These are phyloP conservation scores for Lactifluus hygrophoroides DNA, from an alignment of 768 basidiomycete species.

Conservation along the genomic window DNA sequence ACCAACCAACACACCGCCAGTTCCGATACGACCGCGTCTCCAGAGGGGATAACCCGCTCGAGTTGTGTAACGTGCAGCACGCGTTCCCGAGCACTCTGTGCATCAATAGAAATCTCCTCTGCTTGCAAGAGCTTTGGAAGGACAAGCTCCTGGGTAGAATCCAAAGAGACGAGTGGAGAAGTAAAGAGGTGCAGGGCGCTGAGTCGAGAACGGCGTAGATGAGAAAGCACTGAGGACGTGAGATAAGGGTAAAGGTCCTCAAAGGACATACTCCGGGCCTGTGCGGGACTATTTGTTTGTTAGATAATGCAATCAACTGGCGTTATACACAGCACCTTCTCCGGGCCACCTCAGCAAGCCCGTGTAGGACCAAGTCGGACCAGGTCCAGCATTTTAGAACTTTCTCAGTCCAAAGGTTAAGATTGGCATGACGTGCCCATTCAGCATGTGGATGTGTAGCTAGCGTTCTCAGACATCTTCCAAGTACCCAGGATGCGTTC, in stretches of 20 bases:
- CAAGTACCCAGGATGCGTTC: constrained; percentile 48
- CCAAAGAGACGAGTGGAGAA: constrained; percentile 39
- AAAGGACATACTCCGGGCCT: constrained; percentile 25
- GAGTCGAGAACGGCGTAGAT: constrained; percentile 58
- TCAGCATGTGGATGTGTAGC: constrained; percentile 34
- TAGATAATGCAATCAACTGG: background rate
- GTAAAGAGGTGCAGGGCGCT: constrained; percentile 55
- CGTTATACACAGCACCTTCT: constrained; percentile 34
- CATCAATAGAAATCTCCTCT: constrained; percentile 72
- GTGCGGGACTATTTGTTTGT: constrained; percentile 16
- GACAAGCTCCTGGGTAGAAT: constrained; percentile 41
- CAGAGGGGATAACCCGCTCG: constrained; percentile 48
- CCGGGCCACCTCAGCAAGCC: constrained; percentile 40
- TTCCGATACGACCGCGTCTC: constrained; percentile 50
- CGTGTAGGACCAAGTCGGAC: constrained; percentile 48
- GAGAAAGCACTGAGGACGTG: constrained; percentile 53
- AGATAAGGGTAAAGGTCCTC: constrained; percentile 46
- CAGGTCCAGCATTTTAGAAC: constrained; percentile 47
- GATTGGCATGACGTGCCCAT: constrained; percentile 41
- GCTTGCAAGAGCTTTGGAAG: constrained; percentile 64
- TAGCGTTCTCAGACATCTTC: constrained; percentile 50
- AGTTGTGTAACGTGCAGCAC: constrained; percentile 70
- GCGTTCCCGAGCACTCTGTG: constrained; percentile 77
- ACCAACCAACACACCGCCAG: constrained; percentile 59
- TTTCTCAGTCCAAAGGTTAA: constrained; percentile 40